phyloP scores from a whole-genome alignment of 2,329 filamentous ascomycete species.

The Cryphonectria carpinicola region DNA sequence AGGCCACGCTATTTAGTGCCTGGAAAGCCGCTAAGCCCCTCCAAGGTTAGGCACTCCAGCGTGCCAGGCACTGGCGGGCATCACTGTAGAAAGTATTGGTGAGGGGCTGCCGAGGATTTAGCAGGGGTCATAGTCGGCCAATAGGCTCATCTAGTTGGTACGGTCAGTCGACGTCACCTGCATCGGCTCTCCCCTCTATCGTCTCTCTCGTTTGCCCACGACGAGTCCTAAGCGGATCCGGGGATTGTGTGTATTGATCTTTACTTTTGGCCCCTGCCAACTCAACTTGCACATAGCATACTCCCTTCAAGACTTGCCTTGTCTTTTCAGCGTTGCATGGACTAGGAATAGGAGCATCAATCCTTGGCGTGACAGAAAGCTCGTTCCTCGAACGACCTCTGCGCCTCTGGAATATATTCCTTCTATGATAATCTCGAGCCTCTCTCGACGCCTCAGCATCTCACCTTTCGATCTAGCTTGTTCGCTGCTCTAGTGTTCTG shows the following conservation, averaged over 20 bases:
- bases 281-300: neutral
- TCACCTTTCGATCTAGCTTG: neutral
- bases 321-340: neutral
- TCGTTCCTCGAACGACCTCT: neutral
- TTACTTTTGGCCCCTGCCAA: neutral
- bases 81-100: neutral
- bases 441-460: neutral
- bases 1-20: constrained; percentile 6
- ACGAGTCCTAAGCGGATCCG: neutral
- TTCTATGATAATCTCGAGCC: neutral
- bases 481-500: neutral
- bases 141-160: constrained; percentile 8
- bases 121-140: neutral
- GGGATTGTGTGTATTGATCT: neutral
- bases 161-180: constrained; percentile 13
- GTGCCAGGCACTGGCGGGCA: neutral
- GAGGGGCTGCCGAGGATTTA: neutral
- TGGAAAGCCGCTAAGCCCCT: neutral
- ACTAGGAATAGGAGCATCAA: neutral
- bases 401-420: neutral
- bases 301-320: neutral
- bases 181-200: neutral
- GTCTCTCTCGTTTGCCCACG: neutral
- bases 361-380: no score
- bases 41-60: neutral